Percentiles rank a stretch among this genome's conserved stretches.
phyloP scores from a whole-genome alignment of 495 filamentous ascomycete species.

The Xylaria palmicola region DNA sequence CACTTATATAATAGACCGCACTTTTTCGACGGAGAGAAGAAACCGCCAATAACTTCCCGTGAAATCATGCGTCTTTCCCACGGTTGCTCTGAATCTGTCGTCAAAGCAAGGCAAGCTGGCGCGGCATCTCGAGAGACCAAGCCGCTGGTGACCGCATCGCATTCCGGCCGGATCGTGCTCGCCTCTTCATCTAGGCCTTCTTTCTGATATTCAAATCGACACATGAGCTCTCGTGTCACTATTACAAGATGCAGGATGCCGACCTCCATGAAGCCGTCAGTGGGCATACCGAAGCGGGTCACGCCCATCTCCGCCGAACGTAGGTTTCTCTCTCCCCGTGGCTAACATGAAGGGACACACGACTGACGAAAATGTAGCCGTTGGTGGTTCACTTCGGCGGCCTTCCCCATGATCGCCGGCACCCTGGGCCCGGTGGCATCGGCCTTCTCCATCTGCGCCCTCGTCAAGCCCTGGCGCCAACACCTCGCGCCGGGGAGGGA shows the following conservation, averaged over 20 bases:
- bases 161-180: too few species aligned
- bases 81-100: too few species aligned
- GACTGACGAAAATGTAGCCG: constrained; percentile 41
- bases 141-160: too few species aligned
- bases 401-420: constrained; percentile 76
- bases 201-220: too few species aligned
- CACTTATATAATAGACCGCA: too few species aligned
- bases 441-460: constrained; percentile 76
- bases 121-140: too few species aligned
- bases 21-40: too few species aligned
- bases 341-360: not conserved
- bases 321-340: constrained; percentile 21
- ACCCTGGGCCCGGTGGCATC: constrained; percentile 81
- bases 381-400: constrained; percentile 87
- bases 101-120: too few species aligned
- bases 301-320: constrained; percentile 58
- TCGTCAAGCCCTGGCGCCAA: constrained; percentile 72
- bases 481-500: constrained; percentile 51
- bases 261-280: constrained; percentile 54
- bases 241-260: constrained; percentile 58
- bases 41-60: too few species aligned
- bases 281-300: constrained; percentile 47
- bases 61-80: too few species aligned
- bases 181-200: too few species aligned
- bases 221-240: not conserved